Base-by-base conservation (phyloP, 73 alveolate species). In the Paramecium primaurelia region DNA sequence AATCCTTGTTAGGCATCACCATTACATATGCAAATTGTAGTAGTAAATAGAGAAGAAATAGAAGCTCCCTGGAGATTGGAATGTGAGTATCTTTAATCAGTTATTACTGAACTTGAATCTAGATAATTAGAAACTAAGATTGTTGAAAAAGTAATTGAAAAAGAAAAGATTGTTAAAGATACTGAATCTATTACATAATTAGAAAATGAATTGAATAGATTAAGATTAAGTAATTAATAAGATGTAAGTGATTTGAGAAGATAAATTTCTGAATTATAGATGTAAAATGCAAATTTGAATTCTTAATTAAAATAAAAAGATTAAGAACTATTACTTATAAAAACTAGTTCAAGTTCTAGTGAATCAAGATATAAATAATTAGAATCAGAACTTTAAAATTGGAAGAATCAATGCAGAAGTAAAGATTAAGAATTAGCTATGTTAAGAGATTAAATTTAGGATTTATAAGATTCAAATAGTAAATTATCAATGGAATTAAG, bases 11-110 rank as follows among this genome's bases (percentile, higher is more conserved):
- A 73, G 18, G 87, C 87, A 37, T 73, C 87, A 20, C 60, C 87
- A 34, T 40, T 73, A 7, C 91, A 49, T 42, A 80, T 80, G 91
- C 30, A 40, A 20, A 44, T 80, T 9, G 47, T 42, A 22, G 91
- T 80, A 20, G 91, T 80, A 26, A 45, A 34, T 14, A 80, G 58
- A 44, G 91, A 80, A 44, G 91, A 80, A 44, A 80, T 80, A 10
- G 91, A 80, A 28, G 91, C 91, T 20, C 91, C 91, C 22, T 80
- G 91, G 91, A 42, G 91, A 80, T 11, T 80, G 18, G 91, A 80
- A 18, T 80, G 91, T 26, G 91, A 80, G 26, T 80, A 80, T 28
- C 75, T 80, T 11, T 80, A 80, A 80, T 80, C 91, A 28, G 75
- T 80, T 20, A 80, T 80, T n/a, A 45, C 91, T n/a, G 71, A 80